phyloP scores from a whole-genome alignment of 2,329 filamentous ascomycete species.

The Amauroascus niger region DNA sequence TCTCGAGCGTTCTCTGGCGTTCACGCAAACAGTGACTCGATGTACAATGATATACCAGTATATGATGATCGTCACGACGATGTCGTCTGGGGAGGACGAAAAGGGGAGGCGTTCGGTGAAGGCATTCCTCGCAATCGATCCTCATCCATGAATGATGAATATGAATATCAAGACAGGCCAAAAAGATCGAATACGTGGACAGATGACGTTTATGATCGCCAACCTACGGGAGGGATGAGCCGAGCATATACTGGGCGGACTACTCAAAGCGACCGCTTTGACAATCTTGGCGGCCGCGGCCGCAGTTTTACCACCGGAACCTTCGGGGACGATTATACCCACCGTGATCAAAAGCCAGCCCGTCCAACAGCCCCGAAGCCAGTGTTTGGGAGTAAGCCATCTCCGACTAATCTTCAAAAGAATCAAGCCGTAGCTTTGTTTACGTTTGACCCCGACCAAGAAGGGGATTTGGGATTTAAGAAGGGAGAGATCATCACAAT shows the following conservation, averaged over 20 bases:
- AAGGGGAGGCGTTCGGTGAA: conserved; percentile 61
- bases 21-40: conserved; percentile 48
- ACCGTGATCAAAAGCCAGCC: conserved; percentile 56
- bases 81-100: conserved; percentile 69
- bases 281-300: conserved; percentile 18
- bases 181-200: conserved; percentile 41
- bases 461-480: conserved; percentile 87
- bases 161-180: conserved; percentile 47
- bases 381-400: conserved; percentile 52
- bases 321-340: conserved; percentile 43
- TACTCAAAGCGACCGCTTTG: conserved; percentile 28
- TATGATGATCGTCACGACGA: conserved; percentile 79
- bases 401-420: conserved; percentile 30
- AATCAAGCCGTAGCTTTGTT: conserved; percentile 87
- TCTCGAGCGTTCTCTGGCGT: conserved; percentile 72
- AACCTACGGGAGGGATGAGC: conserved; percentile 24
- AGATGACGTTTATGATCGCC: conserved; percentile 41
- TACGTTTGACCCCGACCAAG: conserved; percentile 88
- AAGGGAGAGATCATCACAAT: conserved; percentile 96
- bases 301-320: conserved; percentile 24
- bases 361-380: conserved; percentile 85
- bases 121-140: conserved; percentile 49
- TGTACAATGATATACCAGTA: conserved; percentile 90
- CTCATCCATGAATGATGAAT: conserved; percentile 43
- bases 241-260: conserved; percentile 30